A percentile compares a stretch with the other conserved stretches of the same genome.
These are phyloP conservation scores for Vachellia pachyceras DNA, from an alignment of 306 rosid genomes.

Conservation along the genomic window DNA sequence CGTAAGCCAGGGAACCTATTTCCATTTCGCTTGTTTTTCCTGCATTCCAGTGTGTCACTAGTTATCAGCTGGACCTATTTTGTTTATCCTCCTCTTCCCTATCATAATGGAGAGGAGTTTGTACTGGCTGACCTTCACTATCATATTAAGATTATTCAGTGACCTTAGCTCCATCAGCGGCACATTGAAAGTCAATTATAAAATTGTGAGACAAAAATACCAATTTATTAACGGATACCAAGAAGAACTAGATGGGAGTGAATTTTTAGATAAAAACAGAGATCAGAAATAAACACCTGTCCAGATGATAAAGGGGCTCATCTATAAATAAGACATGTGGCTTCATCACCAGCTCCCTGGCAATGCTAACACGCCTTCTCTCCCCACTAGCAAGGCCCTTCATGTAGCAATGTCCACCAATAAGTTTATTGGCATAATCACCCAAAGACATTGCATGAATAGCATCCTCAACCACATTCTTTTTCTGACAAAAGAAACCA, in stretches of 20 bases:
- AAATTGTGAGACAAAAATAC: not conserved
- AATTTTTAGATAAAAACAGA: constrained; percentile 18
- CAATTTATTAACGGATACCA: not conserved
- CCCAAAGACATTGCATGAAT: constrained; percentile 91
- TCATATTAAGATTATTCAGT: too few relatives aligned
- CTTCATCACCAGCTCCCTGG: constrained; percentile 97
- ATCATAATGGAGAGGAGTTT: too few relatives aligned
- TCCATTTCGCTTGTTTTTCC: too few relatives aligned
- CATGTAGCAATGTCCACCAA: constrained; percentile 97
- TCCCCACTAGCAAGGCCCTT: constrained; percentile 96
- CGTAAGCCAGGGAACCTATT: too few relatives aligned
- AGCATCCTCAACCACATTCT: constrained; percentile 93
- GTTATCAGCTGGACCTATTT: too few relatives aligned
- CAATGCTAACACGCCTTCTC: constrained; percentile 91
- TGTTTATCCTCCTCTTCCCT: too few relatives aligned
- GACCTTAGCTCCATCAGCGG: too few relatives aligned
- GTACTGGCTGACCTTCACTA: too few relatives aligned
- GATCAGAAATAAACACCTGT: constrained; percentile 59
- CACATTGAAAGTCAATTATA: not conserved
- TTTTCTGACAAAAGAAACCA: constrained; percentile 96
- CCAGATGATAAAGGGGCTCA: constrained; percentile 95
- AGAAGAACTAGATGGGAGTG: not conserved
- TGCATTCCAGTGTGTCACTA: too few relatives aligned
- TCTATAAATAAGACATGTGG: constrained; percentile 91
- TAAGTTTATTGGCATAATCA: constrained; percentile 91